phyloP scores from a whole-genome alignment of 495 filamentous ascomycete species.

The Pseudomonodictys pantanalensis region DNA sequence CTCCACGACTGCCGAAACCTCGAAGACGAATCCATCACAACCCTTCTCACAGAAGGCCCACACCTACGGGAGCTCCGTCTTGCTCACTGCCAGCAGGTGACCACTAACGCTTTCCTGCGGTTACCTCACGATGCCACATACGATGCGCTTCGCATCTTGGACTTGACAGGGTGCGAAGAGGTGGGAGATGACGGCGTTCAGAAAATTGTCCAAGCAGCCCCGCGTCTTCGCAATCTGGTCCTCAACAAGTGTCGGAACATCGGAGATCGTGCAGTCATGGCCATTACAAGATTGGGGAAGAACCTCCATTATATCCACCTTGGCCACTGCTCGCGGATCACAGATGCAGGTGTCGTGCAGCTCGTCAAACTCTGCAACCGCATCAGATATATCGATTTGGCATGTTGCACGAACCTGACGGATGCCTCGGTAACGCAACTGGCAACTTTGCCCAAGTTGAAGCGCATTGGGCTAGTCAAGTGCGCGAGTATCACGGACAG shows the following conservation, averaged over 20 bases:
- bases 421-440: conserved; percentile 82
- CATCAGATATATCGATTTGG: conserved; percentile 95
- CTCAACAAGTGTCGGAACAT: conserved; percentile 91
- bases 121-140: conserved; percentile 67
- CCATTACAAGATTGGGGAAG: conserved; percentile 86
- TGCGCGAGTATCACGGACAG: conserved; percentile 83
- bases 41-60: conserved; percentile 69
- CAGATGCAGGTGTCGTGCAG: conserved; percentile 77
- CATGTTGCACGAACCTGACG: conserved; percentile 88
- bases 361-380: conserved; percentile 85
- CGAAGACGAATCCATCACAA: conserved; percentile 74
- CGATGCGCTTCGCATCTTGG: conserved; percentile 87
- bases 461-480: conserved; percentile 93
- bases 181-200: conserved; percentile 83
- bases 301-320: conserved; percentile 95
- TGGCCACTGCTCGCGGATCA: conserved; percentile 89
- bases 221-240: conserved; percentile 86
- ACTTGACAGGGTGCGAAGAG: conserved; percentile 81
- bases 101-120: conserved; percentile 79
- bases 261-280: conserved; percentile 81
- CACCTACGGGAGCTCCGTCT: conserved; percentile 86
- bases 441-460: conserved; percentile 83
- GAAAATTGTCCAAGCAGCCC: conserved; percentile 79
- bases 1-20: conserved; percentile 80
- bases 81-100: conserved; percentile 76